Conservation (phyloP, 305 asterid genomes). For the Plantago rigida region DNA sequence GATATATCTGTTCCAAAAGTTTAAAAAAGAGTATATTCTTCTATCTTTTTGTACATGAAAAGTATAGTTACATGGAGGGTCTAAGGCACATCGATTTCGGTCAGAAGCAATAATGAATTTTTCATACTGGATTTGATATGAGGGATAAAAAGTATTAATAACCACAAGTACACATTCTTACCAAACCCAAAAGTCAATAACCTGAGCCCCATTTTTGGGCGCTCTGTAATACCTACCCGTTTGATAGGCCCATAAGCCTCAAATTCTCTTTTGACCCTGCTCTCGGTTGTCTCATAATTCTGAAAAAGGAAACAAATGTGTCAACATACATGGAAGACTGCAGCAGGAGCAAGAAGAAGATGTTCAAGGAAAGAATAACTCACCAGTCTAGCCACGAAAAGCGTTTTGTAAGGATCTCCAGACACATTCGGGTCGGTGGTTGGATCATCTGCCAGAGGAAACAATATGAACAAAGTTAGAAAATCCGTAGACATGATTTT, state of each 20-base stretch:
- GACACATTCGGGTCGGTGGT: slow-evolving; percentile 60
- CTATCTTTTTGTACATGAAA: neutral
- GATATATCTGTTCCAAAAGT: neutral
- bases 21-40: neutral
- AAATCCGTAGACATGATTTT: neutral
- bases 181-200: slow-evolving; percentile 66
- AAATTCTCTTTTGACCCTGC: slow-evolving; percentile 90
- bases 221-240: slow-evolving; percentile 91
- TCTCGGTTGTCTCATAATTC: slow-evolving; percentile 89
- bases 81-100: neutral
- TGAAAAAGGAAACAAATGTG: slow-evolving; percentile 32
- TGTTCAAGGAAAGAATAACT: slow-evolving; percentile 28
- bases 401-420: slow-evolving; percentile 92
- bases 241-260: slow-evolving; percentile 97
- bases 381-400: slow-evolving; percentile 92
- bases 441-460: slow-evolving; percentile 67
- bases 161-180: slow-evolving; percentile 48
- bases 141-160: slow-evolving; percentile 15
- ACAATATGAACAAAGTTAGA: slow-evolving; percentile 4
- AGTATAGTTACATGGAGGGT: neutral
- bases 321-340: slow-evolving; percentile 11
- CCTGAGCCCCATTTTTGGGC: slow-evolving; percentile 61
- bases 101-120: slow-evolving; percentile 5
- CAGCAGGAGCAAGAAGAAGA: slow-evolving; percentile 10
- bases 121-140: neutral